phyloP scores from a whole-genome alignment of 495 filamentous ascomycete genomes.

The Penicillium pancosmium region DNA sequence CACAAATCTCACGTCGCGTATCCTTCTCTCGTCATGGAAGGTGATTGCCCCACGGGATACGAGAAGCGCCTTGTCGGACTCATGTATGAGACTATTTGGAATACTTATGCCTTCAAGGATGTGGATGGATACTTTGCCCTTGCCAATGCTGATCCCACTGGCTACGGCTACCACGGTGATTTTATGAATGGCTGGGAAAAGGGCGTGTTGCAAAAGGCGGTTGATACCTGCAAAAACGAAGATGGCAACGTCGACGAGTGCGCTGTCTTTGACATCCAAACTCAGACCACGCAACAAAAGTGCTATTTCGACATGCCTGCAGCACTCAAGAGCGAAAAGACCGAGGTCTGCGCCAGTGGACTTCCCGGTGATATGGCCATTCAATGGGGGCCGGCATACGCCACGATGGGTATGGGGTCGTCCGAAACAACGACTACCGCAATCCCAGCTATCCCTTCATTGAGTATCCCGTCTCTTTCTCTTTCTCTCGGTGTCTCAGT shows the following conservation, averaged over 20 bases:
- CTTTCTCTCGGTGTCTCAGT: conserved; percentile 14
- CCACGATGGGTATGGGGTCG: conserved; percentile 22
- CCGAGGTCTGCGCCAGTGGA: conserved; percentile 36
- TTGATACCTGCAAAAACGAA: conserved; percentile 52
- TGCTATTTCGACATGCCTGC: conserved; percentile 53
- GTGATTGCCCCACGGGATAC: conserved; percentile 74
- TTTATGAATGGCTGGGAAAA: conserved; percentile 83
- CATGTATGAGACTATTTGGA: conserved; percentile 88
- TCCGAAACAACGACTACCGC: neutral
- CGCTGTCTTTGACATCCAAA: conserved; percentile 59
- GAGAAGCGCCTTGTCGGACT: conserved; percentile 70
- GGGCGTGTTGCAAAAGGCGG: conserved; percentile 43
- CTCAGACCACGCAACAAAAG: conserved; percentile 37
- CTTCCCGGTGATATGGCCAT: conserved; percentile 58
- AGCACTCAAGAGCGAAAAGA: conserved; percentile 40
- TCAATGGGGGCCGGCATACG: conserved; percentile 54
- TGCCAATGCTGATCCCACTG: conserved; percentile 79
- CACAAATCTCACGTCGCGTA: conserved; percentile 79
- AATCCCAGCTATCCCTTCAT: neutral
- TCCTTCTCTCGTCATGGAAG: conserved; percentile 71
- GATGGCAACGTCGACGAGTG: conserved; percentile 59
- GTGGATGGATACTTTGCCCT: conserved; percentile 74
- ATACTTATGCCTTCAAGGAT: conserved; percentile 69
- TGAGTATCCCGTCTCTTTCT: conserved; percentile 17
- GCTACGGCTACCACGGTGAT: conserved; percentile 83